A percentile compares a stretch with the other conserved stretches of the same genome.
Conservation (phyloP, 2,329 filamentous ascomycete genomes). For the Onygena corvina region DNA sequence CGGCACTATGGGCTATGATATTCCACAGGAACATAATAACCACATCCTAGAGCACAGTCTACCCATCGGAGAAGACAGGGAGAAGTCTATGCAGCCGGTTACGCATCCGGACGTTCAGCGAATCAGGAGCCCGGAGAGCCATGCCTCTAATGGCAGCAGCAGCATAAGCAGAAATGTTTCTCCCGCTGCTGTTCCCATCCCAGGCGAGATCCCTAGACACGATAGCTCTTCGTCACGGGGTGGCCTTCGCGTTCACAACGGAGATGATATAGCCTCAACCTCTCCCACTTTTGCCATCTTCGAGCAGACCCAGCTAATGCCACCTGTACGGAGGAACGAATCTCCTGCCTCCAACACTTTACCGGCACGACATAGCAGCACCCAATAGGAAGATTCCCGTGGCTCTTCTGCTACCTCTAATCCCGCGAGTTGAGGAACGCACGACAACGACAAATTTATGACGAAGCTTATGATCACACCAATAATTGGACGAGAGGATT, state of each 20-base stretch:
- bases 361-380: slow-evolving; percentile 1
- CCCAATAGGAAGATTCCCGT: not conserved
- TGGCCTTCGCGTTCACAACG: slow-evolving; percentile 1
- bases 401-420: slow-evolving; percentile 8
- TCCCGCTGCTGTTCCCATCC: not conserved
- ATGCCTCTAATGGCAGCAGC: not conserved
- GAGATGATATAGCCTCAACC: not conserved
- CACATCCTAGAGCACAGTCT: not conserved
- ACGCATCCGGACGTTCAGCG: not conserved
- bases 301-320: not conserved
- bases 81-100: not conserved
- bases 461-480: slow-evolving; percentile 17
- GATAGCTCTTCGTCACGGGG: not conserved
- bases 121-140: not conserved
- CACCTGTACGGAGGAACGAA: not conserved
- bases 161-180: not conserved
- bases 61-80: not conserved
- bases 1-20: not conserved
- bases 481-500: slow-evolving; percentile 33
- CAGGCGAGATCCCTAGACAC: not conserved
- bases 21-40: not conserved
- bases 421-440: not conserved
- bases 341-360: not conserved
- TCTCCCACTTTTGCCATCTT: not conserved
- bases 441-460: not conserved